Evolutionary conservation across 225 moss, liverwort and hornwort species (phyloP).

Genomic region (Polytrichum formosum): DNA sequence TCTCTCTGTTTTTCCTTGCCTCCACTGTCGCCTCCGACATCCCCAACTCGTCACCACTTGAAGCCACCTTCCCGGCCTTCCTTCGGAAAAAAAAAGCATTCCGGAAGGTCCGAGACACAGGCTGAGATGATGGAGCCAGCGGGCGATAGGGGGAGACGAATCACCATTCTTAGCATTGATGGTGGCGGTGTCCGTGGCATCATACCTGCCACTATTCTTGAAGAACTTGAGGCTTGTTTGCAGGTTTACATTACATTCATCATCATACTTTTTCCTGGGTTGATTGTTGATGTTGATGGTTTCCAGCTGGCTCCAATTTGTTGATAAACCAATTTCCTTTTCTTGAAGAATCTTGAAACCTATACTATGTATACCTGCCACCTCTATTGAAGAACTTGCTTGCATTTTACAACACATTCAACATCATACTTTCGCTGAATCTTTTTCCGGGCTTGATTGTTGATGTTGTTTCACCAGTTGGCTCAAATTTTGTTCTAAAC

Average conservation of each 20-base stretch:
- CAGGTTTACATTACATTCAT: conserved; percentile 23
- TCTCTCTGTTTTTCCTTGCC: conserved; percentile 40
- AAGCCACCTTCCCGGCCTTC: conserved; percentile 11
- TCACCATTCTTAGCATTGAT: conserved; percentile 53
- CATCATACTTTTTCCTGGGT: neutral
- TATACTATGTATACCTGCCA: conserved; percentile 28
- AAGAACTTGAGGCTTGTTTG: conserved; percentile 41
- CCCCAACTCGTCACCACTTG: conserved; percentile 13
- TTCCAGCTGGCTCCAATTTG: no score
- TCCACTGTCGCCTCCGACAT: conserved; percentile 35
- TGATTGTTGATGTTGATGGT: no score
- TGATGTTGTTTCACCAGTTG: no score
- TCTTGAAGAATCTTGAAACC: neutral
- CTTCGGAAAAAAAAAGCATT: conserved; percentile 6
- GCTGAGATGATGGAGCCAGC: conserved; percentile 16
- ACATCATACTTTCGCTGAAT: neutral
- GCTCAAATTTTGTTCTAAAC: no score
- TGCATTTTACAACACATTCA: conserved; percentile 24
- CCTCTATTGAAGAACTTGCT: conserved; percentile 37
- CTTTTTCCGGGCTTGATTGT: neutral
- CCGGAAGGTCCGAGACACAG: conserved; percentile 9
- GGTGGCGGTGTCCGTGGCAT: conserved; percentile 53
- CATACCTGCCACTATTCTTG: conserved; percentile 51
- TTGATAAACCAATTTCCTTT: neutral
- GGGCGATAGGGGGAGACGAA: conserved; percentile 36